Conservation (phyloP, 73 alveolate genomes). For the Tetrahymena elliotti region DNA sequence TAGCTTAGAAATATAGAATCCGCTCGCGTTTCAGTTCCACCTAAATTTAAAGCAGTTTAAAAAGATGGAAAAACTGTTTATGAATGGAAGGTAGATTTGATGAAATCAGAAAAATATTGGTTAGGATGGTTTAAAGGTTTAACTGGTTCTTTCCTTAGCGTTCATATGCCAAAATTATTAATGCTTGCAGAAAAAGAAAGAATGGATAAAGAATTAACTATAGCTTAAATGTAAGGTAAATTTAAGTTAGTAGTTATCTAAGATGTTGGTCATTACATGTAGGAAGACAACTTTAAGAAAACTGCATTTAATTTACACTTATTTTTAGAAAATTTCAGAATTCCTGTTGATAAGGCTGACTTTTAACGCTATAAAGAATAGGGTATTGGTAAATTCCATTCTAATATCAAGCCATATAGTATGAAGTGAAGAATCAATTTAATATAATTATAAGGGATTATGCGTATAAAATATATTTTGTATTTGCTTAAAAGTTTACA, state of each 20-base stretch:
- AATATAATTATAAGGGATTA: no score
- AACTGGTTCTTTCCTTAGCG: slow-evolving; percentile 70
- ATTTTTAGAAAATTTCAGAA: slow-evolving; percentile 15
- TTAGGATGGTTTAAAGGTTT: slow-evolving; percentile 94
- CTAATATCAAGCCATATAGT: not conserved
- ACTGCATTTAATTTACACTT: slow-evolving; percentile 39
- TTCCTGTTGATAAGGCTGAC: slow-evolving; percentile 24
- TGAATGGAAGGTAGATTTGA: slow-evolving; percentile 85
- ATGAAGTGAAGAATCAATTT: not conserved
- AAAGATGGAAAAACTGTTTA: slow-evolving; percentile 46
- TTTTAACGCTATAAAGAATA: not conserved
- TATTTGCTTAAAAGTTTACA: no score
- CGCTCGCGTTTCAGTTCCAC: slow-evolving; percentile 90
- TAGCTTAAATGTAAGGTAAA: slow-evolving; percentile 97
- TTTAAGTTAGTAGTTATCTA: slow-evolving; percentile 77
- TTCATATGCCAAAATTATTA: slow-evolving; percentile 78
- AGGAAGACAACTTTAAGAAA: slow-evolving; percentile 87
- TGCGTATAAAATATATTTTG: not conserved
- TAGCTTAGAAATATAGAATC: slow-evolving; percentile 80
- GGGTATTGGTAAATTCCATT: slow-evolving; percentile 42
- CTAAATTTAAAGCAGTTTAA: slow-evolving; percentile 56
- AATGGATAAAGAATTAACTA: slow-evolving; percentile 91
- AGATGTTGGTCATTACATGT: slow-evolving; percentile 89
- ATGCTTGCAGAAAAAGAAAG: slow-evolving; percentile 93
- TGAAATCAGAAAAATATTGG: slow-evolving; percentile 84